These are phyloP conservation scores for Venturia oleaginea DNA, from an alignment of 2,329 filamentous ascomycete species.

Conservation along the genomic window DNA sequence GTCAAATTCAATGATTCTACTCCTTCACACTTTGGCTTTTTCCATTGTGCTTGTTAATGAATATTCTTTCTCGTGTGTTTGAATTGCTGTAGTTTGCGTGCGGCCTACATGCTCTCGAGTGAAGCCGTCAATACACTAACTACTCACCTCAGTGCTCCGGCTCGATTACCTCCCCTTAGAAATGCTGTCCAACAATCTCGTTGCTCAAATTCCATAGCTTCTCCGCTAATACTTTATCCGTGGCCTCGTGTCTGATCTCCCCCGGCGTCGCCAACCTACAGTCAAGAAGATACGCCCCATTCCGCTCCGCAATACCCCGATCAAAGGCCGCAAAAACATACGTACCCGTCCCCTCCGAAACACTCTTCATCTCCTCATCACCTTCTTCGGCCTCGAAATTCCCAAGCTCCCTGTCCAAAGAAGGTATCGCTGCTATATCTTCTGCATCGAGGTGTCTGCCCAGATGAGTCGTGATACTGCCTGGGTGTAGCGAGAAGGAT, in stretches of 20 bases:
- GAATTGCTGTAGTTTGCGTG: no score
- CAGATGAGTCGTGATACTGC: constrained; percentile 11
- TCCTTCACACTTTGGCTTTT: not conserved
- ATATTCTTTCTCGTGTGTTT: no score
- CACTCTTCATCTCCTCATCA: constrained; percentile 4
- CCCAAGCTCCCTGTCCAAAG: not conserved
- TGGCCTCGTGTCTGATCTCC: not conserved
- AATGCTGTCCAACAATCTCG: constrained; percentile 14
- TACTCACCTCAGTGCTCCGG: no score
- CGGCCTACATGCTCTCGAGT: no score
- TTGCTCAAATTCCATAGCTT: constrained; percentile 15
- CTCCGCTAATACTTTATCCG: constrained; percentile 2
- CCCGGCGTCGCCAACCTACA: not conserved
- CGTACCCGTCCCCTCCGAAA: constrained; percentile 2
- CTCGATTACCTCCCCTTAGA: not conserved
- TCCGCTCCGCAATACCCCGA: not conserved
- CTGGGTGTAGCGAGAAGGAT: constrained; percentile 12
- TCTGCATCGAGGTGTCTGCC: constrained; percentile 5
- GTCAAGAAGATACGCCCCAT: constrained; percentile 7
- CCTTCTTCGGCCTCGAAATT: not conserved
- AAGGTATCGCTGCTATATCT: not conserved
- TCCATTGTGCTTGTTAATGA: not conserved
- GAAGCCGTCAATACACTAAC: no score
- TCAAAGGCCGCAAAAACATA: constrained; percentile 9
- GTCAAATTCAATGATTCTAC: constrained; percentile 1